Evolutionary conservation across 2,329 filamentous ascomycete species (phyloP).

Genomic region (Plectosphaerella sp.): DNA sequence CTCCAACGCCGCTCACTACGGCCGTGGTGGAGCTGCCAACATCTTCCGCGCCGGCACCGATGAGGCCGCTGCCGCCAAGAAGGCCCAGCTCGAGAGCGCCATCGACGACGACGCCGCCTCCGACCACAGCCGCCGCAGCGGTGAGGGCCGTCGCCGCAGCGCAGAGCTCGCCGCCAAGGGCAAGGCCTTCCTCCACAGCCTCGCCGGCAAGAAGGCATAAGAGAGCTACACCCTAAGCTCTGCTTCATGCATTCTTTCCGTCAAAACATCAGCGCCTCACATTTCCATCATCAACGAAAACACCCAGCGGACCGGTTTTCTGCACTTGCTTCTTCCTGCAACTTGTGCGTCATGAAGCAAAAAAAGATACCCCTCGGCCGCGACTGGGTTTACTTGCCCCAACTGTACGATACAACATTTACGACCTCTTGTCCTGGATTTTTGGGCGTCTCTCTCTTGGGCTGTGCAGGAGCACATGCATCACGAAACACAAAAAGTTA

Average conservation of each 20-base stretch:
- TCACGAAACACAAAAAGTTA: conserved; percentile 3
- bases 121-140: conserved; percentile 4
- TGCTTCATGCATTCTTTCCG: background rate
- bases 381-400: background rate
- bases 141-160: conserved; percentile 1
- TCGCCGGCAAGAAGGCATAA: conserved; percentile 44
- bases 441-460: background rate
- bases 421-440: background rate
- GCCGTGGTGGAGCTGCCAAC: conserved; percentile 74
- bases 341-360: background rate
- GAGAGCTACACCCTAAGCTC: too few species aligned
- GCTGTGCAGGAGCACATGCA: background rate
- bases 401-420: background rate
- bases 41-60: conserved; percentile 47
- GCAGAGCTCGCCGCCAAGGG: conserved; percentile 33
- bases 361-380: conserved; percentile 1
- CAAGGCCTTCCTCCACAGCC: conserved; percentile 44
- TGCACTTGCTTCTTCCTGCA: background rate
- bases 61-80: conserved; percentile 25
- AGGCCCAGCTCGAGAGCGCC: conserved; percentile 19
- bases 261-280: background rate
- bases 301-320: background rate
- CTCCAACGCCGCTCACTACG: conserved; percentile 59
- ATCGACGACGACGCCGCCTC: conserved; percentile 22
- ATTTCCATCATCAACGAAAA: background rate